These are phyloP conservation scores for Aciculoconidium aculeatum DNA, from an alignment of 805 yeast species.

Conservation along the genomic window DNA sequence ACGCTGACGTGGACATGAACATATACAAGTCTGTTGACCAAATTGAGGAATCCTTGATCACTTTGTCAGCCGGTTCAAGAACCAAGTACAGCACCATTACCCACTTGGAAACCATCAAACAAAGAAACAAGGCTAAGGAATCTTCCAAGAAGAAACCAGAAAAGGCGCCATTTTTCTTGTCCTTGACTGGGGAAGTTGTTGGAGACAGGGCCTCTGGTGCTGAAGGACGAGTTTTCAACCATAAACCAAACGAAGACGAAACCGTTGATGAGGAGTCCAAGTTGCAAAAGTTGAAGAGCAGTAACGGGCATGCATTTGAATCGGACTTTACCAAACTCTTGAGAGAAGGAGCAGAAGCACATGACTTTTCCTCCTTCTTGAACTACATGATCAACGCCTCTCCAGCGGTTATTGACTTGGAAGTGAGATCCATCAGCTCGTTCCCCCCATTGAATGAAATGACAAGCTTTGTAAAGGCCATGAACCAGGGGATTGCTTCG, in stretches of 20 bases:
- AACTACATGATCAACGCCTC: constrained; percentile 51
- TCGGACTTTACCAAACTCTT: constrained; percentile 64
- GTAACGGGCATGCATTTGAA: constrained; percentile 50
- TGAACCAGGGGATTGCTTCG: constrained; percentile 49
- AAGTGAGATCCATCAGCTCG: constrained; percentile 71
- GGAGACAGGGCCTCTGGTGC: constrained; percentile 62
- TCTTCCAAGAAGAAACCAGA: constrained; percentile 75
- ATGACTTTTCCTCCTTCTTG: constrained; percentile 48
- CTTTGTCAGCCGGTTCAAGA: constrained; percentile 75
- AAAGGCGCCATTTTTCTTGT: constrained; percentile 74
- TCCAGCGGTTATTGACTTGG: constrained; percentile 79
- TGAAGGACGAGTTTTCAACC: constrained; percentile 22
- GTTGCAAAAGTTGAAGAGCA: constrained; percentile 27
- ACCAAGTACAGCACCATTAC: constrained; percentile 71
- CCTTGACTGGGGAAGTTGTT: constrained; percentile 56
- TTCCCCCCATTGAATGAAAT: constrained; percentile 66
- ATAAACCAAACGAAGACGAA: constrained; percentile 4
- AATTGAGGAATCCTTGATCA: constrained; percentile 54
- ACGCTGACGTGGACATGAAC: constrained; percentile 20
- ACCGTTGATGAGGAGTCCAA: constrained; percentile 14
- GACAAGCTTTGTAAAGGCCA: constrained; percentile 57
- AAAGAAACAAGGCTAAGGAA: constrained; percentile 85
- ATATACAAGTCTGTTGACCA: constrained; percentile 55
- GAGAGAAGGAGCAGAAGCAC: constrained; percentile 42
- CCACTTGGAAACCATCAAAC: constrained; percentile 77